Conservation (phyloP, 176 grass and related monocot genomes). For the Triticum urartu region DNA sequence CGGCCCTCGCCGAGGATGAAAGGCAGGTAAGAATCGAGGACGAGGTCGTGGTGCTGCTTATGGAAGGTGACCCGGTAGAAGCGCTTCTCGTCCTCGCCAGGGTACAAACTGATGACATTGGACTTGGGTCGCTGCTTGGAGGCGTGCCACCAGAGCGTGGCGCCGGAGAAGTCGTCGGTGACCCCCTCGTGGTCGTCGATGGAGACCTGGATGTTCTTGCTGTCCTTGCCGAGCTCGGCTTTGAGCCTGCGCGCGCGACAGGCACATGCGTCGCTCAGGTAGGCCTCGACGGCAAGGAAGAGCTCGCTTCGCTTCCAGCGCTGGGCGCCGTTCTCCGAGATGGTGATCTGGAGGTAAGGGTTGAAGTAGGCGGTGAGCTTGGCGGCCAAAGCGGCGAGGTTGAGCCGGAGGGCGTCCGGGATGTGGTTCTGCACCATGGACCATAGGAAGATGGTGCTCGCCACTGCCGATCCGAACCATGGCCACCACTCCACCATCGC, state of each 20-base stretch:
- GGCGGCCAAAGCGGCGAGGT: not conserved
- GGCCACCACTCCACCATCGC: slow-evolving; percentile 36
- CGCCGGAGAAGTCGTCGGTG: slow-evolving; percentile 37
- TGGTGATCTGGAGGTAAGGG: slow-evolving; percentile 56
- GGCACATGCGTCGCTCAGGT: slow-evolving; percentile 54
- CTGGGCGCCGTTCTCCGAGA: slow-evolving; percentile 43
- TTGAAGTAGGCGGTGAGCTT: slow-evolving; percentile 36
- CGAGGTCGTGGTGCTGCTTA: slow-evolving; percentile 36
- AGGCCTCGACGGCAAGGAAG: slow-evolving; percentile 43
- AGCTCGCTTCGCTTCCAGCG: slow-evolving; percentile 47
- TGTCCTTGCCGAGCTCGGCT: slow-evolving; percentile 52
- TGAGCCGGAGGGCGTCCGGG: not conserved
- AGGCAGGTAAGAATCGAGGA: slow-evolving; percentile 44
- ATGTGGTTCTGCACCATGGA: slow-evolving; percentile 49
- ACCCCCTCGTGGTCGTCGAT: slow-evolving; percentile 70
- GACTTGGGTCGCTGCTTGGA: fast-evolving
- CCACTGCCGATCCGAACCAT: slow-evolving; percentile 33
- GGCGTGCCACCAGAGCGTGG: slow-evolving; percentile 54
- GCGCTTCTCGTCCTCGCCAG: not conserved
- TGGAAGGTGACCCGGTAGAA: slow-evolving; percentile 61
- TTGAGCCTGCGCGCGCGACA: slow-evolving; percentile 39
- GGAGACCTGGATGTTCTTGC: slow-evolving; percentile 41
- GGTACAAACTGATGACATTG: slow-evolving; percentile 32
- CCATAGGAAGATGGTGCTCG: slow-evolving; percentile 56
- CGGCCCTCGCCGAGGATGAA: slow-evolving; percentile 44